phyloP scores from a whole-genome alignment of 208 protist genomes.

The Crithidia expoeki region DNA sequence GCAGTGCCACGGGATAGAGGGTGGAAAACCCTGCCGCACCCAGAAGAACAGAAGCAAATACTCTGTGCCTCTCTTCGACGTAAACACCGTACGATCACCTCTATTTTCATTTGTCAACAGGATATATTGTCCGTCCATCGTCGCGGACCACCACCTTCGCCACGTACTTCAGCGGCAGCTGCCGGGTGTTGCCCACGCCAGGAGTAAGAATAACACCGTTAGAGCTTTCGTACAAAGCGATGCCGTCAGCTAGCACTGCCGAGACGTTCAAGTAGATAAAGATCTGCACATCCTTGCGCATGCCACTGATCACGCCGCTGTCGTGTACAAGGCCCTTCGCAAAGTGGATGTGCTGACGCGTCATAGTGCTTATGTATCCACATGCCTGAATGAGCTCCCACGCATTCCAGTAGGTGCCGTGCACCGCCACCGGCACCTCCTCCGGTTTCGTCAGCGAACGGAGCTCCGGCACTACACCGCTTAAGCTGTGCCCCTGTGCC shows the following conservation, averaged over 20 bases:
- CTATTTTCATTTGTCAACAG: not conserved
- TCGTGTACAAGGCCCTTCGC: slow-evolving; percentile 64
- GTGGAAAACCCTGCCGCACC: no score
- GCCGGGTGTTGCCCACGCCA: slow-evolving; percentile 60
- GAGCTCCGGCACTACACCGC: slow-evolving; percentile 61
- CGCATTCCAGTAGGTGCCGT: slow-evolving; percentile 80
- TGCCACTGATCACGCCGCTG: slow-evolving; percentile 83
- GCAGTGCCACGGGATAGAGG: no score
- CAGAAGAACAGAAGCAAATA: no score
- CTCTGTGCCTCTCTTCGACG: no score
- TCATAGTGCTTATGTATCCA: slow-evolving; percentile 87
- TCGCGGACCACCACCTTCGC: slow-evolving; percentile 56
- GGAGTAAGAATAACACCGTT: slow-evolving; percentile 90
- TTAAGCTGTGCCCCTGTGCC: slow-evolving; percentile 84
- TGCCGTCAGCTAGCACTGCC: slow-evolving; percentile 58
- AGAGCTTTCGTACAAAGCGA: slow-evolving; percentile 71
- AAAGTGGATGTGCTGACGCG: slow-evolving; percentile 91
- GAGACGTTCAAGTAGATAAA: slow-evolving; percentile 81
- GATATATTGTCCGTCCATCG: slow-evolving; percentile 36
- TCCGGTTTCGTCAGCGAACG: slow-evolving; percentile 38
- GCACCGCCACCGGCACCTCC: slow-evolving; percentile 57
- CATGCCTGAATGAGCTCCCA: slow-evolving; percentile 61
- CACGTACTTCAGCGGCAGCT: slow-evolving; percentile 79
- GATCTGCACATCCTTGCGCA: slow-evolving; percentile 69
- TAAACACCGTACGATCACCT: no score